Evolutionary conservation across 1,284 basidiomycete species (phyloP).

Genomic region (Naganishia cerealis): DNA sequence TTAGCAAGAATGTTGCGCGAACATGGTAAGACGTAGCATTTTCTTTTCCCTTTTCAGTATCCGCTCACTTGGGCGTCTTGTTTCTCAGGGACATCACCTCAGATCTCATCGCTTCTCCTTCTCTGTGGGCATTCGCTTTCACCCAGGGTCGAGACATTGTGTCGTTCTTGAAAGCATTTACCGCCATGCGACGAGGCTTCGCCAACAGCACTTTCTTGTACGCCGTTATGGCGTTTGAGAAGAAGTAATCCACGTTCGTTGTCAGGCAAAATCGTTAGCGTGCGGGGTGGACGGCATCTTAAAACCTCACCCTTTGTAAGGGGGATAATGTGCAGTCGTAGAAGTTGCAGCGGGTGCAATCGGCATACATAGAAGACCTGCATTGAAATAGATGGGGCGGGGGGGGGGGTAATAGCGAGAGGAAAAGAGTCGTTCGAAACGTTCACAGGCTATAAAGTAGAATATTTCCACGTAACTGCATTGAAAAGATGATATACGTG

Average conservation of each 20-base stretch:
- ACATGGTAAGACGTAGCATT: slow-evolving; percentile 31
- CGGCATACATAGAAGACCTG: background rate
- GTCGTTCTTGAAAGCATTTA: slow-evolving; percentile 35
- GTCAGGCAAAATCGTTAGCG: background rate
- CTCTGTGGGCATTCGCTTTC: slow-evolving; percentile 36
- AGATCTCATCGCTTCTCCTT: slow-evolving; percentile 35
- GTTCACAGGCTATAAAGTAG: too few species aligned
- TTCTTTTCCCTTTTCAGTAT: background rate
- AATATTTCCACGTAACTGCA: too few species aligned
- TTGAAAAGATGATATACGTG: background rate
- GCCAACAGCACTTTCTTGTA: slow-evolving; percentile 35
- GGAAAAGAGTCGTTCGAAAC: too few species aligned
- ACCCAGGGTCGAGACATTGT: slow-evolving; percentile 35
- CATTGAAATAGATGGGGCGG: slow-evolving; percentile 1
- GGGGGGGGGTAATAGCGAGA: too few species aligned
- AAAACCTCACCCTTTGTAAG: background rate
- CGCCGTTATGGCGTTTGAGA: slow-evolving; percentile 35
- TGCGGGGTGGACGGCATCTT: background rate
- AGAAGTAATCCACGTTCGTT: slow-evolving; percentile 13
- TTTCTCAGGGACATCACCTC: slow-evolving; percentile 36
- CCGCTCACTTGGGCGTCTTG: background rate
- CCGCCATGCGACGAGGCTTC: slow-evolving; percentile 35
- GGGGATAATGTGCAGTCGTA: background rate
- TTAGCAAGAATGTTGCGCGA: slow-evolving; percentile 34
- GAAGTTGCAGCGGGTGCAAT: background rate